phyloP scores from a whole-genome alignment of 2,329 filamentous ascomycete species.

The Fonsecaea pedrosoi region DNA sequence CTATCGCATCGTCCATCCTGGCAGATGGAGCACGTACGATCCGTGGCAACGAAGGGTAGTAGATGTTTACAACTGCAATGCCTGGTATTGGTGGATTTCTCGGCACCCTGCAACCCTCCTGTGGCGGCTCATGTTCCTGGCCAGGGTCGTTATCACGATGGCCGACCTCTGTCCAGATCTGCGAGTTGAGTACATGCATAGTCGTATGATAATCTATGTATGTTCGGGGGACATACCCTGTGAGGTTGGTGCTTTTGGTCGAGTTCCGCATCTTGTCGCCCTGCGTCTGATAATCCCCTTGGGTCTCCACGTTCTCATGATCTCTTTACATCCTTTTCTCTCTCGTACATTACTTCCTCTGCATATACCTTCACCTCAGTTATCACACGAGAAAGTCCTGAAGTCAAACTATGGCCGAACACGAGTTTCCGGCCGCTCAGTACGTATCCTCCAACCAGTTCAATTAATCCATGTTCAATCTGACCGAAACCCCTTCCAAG shows the following conservation, averaged over 20 bases:
- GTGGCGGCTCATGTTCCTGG: not conserved
- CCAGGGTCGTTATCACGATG: not conserved
- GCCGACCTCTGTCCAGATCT: not conserved
- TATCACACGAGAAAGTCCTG: not conserved
- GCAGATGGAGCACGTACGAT: not conserved
- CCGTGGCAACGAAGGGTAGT: not conserved
- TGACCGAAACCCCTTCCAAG: slow-evolving; percentile 9
- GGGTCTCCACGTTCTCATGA: not conserved
- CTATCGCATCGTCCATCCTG: not conserved
- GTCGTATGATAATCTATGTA: not conserved
- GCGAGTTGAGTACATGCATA: no score
- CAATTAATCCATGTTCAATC: not conserved
- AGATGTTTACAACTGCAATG: not conserved
- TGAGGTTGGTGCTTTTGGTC: not conserved
- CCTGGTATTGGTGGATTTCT: not conserved
- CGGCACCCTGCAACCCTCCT: not conserved
- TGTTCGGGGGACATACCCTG: not conserved
- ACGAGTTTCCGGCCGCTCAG: slow-evolving; percentile 24
- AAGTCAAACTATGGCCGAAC: slow-evolving; percentile 13
- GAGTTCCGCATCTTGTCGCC: not conserved
- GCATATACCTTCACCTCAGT: not conserved
- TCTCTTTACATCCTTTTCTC: not conserved
- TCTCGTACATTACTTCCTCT: not conserved
- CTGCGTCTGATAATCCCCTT: not conserved
- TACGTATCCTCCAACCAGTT: not conserved